Evolutionary conservation across 2,329 filamentous ascomycete species (phyloP).

Genomic region (Leptographium procerum): DNA sequence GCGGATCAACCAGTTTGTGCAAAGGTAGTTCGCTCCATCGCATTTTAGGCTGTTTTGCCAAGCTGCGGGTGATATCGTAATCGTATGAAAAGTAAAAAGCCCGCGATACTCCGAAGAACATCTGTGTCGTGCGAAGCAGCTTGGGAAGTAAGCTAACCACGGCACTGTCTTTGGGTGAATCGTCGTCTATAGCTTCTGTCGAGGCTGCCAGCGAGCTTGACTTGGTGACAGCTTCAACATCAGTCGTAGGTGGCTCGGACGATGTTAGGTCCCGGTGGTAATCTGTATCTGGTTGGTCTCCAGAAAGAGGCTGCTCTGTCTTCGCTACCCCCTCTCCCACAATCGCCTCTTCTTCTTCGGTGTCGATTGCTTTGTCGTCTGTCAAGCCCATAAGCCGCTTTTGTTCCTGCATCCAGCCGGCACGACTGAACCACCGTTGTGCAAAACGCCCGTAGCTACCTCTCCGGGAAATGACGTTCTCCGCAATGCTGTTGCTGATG

Average conservation of each 20-base stretch:
- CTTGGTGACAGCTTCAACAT: background rate
- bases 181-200: slow-evolving; percentile 13
- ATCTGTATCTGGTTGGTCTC: background rate
- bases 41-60: slow-evolving; percentile 25
- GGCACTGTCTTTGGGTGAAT: slow-evolving; percentile 17
- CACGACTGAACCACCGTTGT: slow-evolving; percentile 79
- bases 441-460: slow-evolving; percentile 85
- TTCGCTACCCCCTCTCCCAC: background rate
- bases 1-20: slow-evolving; percentile 58
- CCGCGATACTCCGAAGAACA: slow-evolving; percentile 68
- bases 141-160: slow-evolving; percentile 63
- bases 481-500: slow-evolving; percentile 53
- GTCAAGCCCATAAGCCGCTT: slow-evolving; percentile 60
- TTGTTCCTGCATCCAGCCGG: slow-evolving; percentile 66
- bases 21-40: slow-evolving; percentile 46
- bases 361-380: slow-evolving; percentile 28
- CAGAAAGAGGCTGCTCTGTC: background rate
- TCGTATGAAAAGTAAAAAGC: slow-evolving; percentile 97
- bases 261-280: background rate
- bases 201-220: background rate
- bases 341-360: slow-evolving; percentile 9
- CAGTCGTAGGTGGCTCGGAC: background rate
- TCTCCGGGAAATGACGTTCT: slow-evolving; percentile 76
- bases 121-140: slow-evolving; percentile 68
- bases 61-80: slow-evolving; percentile 69